These are phyloP conservation scores for Boletus rex-veris DNA, from an alignment of 768 basidiomycete species.

Conservation along the genomic window DNA sequence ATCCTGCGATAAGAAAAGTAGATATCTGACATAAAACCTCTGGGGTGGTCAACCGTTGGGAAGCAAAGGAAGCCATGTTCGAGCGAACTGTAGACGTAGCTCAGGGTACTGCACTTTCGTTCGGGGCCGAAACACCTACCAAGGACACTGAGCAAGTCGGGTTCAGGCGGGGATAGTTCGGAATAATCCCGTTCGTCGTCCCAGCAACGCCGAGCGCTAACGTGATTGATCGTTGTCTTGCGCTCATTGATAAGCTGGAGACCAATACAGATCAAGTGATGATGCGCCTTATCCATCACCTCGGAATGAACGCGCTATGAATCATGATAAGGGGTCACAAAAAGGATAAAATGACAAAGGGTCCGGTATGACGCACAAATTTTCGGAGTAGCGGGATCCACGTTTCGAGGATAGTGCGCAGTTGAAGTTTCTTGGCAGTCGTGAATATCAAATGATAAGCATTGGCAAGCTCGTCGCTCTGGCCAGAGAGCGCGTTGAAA, in stretches of 20 bases:
- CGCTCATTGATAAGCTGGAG: conserved; percentile 50
- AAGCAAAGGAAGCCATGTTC: conserved; percentile 43
- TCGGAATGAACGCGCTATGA: conserved; percentile 45
- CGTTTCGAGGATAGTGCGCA: conserved; percentile 50
- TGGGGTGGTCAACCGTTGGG: conserved; percentile 50
- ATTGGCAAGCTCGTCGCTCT: conserved; percentile 50
- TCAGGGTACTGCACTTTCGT: background rate
- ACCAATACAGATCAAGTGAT: conserved; percentile 52
- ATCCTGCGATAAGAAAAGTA: conserved; percentile 61
- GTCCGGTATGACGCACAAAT: conserved; percentile 38
- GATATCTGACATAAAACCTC: conserved; percentile 63
- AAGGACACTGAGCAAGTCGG: conserved; percentile 51
- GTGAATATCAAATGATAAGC: conserved; percentile 55
- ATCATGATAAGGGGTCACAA: conserved; percentile 7
- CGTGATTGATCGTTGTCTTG: conserved; percentile 35
- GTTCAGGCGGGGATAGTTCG: conserved; percentile 13
- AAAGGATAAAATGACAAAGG: background rate
- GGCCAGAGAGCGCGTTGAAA: conserved; percentile 50
- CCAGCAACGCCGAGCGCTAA: conserved; percentile 21
- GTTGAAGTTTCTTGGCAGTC: conserved; percentile 49
- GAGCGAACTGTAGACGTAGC: conserved; percentile 47
- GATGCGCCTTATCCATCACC: conserved; percentile 41
- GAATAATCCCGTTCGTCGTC: conserved; percentile 9
- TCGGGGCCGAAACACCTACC: conserved; percentile 34
- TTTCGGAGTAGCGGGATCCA: conserved; percentile 55